phyloP scores from a whole-genome alignment of 148 eudicot species.

The Rhododendron williamsianum region DNA sequence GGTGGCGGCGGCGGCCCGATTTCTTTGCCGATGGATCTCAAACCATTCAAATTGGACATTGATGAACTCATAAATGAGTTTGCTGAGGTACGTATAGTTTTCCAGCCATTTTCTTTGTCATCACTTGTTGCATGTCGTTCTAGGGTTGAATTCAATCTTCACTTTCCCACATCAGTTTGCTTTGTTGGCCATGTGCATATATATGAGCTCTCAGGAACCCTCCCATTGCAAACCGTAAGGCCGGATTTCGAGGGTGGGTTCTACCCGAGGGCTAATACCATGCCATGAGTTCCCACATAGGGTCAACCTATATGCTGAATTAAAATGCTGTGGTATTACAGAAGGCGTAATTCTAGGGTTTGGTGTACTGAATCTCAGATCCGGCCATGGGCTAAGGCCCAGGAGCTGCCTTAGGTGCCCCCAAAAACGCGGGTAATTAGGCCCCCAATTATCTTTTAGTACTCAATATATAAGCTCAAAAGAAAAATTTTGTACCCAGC shows the following conservation, averaged over 20 bases:
- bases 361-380: background rate
- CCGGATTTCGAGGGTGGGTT: background rate
- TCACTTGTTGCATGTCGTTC: background rate
- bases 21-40: constrained; percentile 37
- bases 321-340: background rate
- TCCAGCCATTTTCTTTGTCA: background rate
- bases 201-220: background rate
- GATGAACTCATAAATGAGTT: constrained; percentile 74
- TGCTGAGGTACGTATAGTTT: constrained; percentile 5
- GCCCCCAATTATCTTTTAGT: too few species aligned
- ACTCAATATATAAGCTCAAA: too few species aligned
- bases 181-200: background rate
- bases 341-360: background rate
- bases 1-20: background rate
- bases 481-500: background rate
- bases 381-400: too few species aligned
- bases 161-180: background rate
- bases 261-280: background rate
- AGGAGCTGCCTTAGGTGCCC: too few species aligned
- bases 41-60: constrained; percentile 60
- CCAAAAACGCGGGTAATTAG: too few species aligned
- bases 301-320: background rate
- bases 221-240: background rate
- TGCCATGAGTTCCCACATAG: background rate
- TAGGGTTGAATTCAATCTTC: background rate